phyloP scores from a whole-genome alignment of 2,329 filamentous ascomycete species.

The Fusarium euwallaceae region DNA sequence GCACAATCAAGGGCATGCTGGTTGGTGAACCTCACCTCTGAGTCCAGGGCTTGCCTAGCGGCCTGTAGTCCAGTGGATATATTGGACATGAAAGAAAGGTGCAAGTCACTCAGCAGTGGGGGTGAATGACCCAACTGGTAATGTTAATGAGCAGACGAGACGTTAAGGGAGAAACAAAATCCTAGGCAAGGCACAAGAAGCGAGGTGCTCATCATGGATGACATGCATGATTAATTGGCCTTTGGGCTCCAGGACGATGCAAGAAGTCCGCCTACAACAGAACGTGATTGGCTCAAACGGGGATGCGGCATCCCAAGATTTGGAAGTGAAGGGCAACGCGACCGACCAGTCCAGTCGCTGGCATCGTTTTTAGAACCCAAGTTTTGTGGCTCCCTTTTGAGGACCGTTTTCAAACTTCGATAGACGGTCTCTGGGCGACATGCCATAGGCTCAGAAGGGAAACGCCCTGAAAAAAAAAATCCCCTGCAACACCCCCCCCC shows the following conservation, averaged over 20 bases:
- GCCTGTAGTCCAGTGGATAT: slow-evolving; percentile 28
- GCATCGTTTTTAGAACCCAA: slow-evolving; percentile 11
- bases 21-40: slow-evolving; percentile 10
- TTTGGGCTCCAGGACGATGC: slow-evolving; percentile 27
- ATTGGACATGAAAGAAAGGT: slow-evolving; percentile 3
- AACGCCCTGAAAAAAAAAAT: slow-evolving; percentile 16
- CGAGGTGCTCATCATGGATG: slow-evolving; percentile 36
- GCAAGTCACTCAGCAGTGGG: slow-evolving; percentile 11
- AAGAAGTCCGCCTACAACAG: slow-evolving; percentile 17
- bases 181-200: neutral
- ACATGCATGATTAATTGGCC: slow-evolving; percentile 47
- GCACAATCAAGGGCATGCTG: slow-evolving; percentile 11
- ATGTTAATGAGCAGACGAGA: slow-evolving; percentile 6
- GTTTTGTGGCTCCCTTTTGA: slow-evolving; percentile 5
- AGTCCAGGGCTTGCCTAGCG: slow-evolving; percentile 24
- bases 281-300: slow-evolving; percentile 36
- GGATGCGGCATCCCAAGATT: slow-evolving; percentile 34
- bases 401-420: slow-evolving; percentile 10
- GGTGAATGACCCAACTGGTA: slow-evolving; percentile 1
- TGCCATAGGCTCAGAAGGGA: slow-evolving; percentile 27
- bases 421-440: slow-evolving; percentile 8
- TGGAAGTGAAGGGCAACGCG: slow-evolving; percentile 23
- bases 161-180: slow-evolving; percentile 23
- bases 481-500: slow-evolving; percentile 24
- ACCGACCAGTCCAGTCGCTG: slow-evolving; percentile 28